Evolutionary conservation across 2,329 filamentous ascomycete genomes (phyloP).

Genomic region (Stylonectria norvegica): DNA sequence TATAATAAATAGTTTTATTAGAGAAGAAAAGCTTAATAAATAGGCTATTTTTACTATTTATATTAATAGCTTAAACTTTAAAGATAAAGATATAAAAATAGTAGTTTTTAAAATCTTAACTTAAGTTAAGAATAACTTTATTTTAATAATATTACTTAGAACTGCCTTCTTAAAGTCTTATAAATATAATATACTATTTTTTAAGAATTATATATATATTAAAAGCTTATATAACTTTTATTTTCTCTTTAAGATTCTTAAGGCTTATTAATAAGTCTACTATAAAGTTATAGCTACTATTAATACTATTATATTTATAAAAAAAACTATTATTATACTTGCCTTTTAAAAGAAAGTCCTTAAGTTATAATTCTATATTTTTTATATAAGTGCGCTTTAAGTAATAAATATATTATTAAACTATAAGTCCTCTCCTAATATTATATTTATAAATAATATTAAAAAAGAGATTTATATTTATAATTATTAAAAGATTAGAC

Average conservation of each 20-base stretch:
- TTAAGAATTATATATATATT: too few relatives aligned
- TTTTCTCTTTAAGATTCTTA: too few relatives aligned
- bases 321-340: too few relatives aligned
- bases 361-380: too few relatives aligned
- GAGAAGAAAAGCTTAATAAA: neutral
- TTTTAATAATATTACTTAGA: neutral
- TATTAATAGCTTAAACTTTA: neutral
- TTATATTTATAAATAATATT: neutral
- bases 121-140: neutral
- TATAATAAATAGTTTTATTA: neutral
- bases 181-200: neutral
- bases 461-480: neutral
- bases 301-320: neutral
- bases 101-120: neutral
- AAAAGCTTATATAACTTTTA: neutral
- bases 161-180: neutral
- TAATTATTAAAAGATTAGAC: too few relatives aligned
- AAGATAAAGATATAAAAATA: neutral
- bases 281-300: neutral
- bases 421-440: neutral
- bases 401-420: neutral
- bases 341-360: too few relatives aligned
- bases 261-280: neutral
- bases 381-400: too few relatives aligned
- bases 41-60: neutral